Evolutionary conservation across 176 grass and related monocot genomes (phyloP), one percentile per base, ranked within the genome.

Genomic region (Carex pumila): DNA sequence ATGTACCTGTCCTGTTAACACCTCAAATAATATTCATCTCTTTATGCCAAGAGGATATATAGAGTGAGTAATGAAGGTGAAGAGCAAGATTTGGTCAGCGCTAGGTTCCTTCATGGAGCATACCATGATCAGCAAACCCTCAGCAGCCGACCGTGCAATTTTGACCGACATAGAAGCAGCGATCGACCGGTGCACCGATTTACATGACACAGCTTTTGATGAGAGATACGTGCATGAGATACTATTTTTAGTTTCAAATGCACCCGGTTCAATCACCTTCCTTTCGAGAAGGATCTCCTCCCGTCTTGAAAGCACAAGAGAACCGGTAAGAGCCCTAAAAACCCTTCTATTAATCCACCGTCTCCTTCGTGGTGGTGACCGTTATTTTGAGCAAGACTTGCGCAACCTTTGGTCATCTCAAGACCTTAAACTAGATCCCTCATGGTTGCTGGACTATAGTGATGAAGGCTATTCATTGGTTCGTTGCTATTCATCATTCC

Each of bases 181-280:
- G 34, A 61, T 95, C 54, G 85, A 88, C 12, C 84, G 96, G 78
- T 95, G 89, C 84, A 99, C 91, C 25, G 83, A 80, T 57, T 4
- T 83, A 29, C 73, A 79, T 7, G 83, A 86, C 7, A 58, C n/a
- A 5, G 57, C 45, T 30, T 61, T 81, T 54, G 88, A 92, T 62
- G 87, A 94, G 49, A 83, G 87, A 22, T 86, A 88, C 67, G 93
- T 99, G 30, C 88, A 95, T 17, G 96, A 95, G 88, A 93, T 99
- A 61, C 88, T 99, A 52, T 99, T 95, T 71, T 79, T 95, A 50
- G 93, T 99, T 29, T 99, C 96, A n/a, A 99, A 99, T 84, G 83
- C 91, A 3, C 96, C 93, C 0, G 91, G 96, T 11, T 87, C 90
- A 3, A 94, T 99, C 88, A 94, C 91, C 37, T 99, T 99, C 87